Evolutionary conservation across 140 eudicot species (phyloP).

Genomic region (Cichorium intybus): DNA sequence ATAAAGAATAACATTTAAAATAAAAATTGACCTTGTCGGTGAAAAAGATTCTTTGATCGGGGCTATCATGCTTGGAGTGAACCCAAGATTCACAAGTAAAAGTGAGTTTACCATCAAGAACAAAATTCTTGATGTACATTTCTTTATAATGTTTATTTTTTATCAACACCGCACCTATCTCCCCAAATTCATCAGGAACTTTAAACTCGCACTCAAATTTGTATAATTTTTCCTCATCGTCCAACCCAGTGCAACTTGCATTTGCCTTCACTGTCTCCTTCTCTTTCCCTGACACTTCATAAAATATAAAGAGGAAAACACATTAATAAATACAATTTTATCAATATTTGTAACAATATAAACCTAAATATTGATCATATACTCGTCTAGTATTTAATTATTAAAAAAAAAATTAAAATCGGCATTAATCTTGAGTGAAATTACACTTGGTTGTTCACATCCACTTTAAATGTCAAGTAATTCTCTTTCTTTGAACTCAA

Average conservation of each 20-base stretch:
- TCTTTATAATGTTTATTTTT: slow-evolving; percentile 51
- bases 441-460: too few relatives aligned
- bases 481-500: too few relatives aligned
- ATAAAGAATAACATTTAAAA: not conserved
- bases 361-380: not conserved
- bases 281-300: slow-evolving; percentile 19
- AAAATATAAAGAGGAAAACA: not conserved
- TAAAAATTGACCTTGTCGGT: slow-evolving; percentile 36
- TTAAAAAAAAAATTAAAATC: too few relatives aligned
- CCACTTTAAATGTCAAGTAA: too few relatives aligned
- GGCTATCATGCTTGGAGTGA: slow-evolving; percentile 46
- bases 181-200: slow-evolving; percentile 49
- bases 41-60: slow-evolving; percentile 51
- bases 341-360: not conserved
- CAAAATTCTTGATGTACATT: slow-evolving; percentile 41
- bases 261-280: slow-evolving; percentile 31
- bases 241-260: slow-evolving; percentile 12
- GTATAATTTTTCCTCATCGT: slow-evolving; percentile 21
- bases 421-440: too few relatives aligned
- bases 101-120: slow-evolving; percentile 28
- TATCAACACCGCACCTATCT: slow-evolving; percentile 61
- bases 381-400: too few relatives aligned
- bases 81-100: slow-evolving; percentile 70
- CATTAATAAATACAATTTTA: too few relatives aligned
- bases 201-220: slow-evolving; percentile 18